Evolutionary conservation across 148 eudicot genomes (phyloP).

Genomic region (Dianthus caryophyllus): DNA sequence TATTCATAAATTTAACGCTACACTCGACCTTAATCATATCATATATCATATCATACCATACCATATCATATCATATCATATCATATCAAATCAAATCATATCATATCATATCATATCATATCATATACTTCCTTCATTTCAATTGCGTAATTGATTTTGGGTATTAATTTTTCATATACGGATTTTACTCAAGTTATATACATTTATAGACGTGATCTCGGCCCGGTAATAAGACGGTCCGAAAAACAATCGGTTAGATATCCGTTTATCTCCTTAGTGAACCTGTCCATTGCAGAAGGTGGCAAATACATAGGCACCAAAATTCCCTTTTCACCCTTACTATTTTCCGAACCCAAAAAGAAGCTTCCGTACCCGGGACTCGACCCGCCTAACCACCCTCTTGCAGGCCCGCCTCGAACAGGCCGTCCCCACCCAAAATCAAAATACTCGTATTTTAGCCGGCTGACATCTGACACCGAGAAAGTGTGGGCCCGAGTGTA

Average conservation of each 20-base stretch:
- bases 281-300: constrained; percentile 6
- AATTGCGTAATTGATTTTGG: too few relatives aligned
- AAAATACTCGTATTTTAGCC: background rate
- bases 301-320: constrained; percentile 14
- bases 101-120: too few relatives aligned
- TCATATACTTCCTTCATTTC: too few relatives aligned
- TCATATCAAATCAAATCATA: too few relatives aligned
- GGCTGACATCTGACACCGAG: constrained; percentile 2
- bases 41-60: too few relatives aligned
- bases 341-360: constrained; percentile 6
- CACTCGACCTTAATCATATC: too few relatives aligned
- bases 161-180: too few relatives aligned
- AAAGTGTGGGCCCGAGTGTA: constrained; percentile 15
- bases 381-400: constrained; percentile 11
- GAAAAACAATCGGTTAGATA: background rate
- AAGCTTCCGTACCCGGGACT: constrained; percentile 10
- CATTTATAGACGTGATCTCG: constrained; percentile 3
- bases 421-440: constrained; percentile 16
- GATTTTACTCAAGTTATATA: constrained; percentile 11
- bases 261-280: constrained; percentile 3
- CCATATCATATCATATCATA: too few relatives aligned
- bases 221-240: background rate
- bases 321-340: constrained; percentile 7
- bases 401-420: constrained; percentile 11
- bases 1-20: too few relatives aligned